A percentile compares a stretch with the other conserved stretches of the same genome.
Conservation (phyloP, 2,329 filamentous ascomycete genomes). For the Fusarium irregulare region DNA sequence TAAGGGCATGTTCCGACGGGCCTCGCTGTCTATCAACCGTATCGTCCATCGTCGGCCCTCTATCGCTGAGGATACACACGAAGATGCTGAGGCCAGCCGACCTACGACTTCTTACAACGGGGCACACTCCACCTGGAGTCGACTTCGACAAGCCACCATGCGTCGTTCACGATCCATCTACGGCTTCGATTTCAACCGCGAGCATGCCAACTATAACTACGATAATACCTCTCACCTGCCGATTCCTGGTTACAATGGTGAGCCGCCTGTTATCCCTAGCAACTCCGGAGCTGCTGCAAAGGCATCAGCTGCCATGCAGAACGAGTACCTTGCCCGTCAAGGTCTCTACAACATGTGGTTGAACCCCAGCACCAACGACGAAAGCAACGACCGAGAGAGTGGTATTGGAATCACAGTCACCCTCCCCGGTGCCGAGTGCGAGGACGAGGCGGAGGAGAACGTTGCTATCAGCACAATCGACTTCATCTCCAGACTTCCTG, state of each 20-base stretch:
- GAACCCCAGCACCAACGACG: slow-evolving; percentile 54
- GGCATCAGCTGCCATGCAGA: slow-evolving; percentile 69
- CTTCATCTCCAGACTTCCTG: slow-evolving; percentile 66
- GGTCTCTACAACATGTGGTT: slow-evolving; percentile 57
- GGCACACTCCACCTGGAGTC: slow-evolving; percentile 59
- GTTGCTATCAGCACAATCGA: slow-evolving; percentile 65
- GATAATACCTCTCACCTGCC: slow-evolving; percentile 51
- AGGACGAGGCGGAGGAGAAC: slow-evolving; percentile 50
- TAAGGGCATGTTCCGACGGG: slow-evolving; percentile 65
- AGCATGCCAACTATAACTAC: slow-evolving; percentile 38
- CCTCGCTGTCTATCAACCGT: slow-evolving; percentile 65
- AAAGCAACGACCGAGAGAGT: slow-evolving; percentile 69
- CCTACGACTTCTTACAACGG: slow-evolving; percentile 60
- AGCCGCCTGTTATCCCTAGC: slow-evolving; percentile 70
- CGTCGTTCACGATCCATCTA: slow-evolving; percentile 61
- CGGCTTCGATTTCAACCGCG: slow-evolving; percentile 53
- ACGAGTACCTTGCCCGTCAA: slow-evolving; percentile 58
- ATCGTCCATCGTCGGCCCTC: slow-evolving; percentile 64
- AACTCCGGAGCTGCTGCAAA: slow-evolving; percentile 71
- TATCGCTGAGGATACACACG: slow-evolving; percentile 47
- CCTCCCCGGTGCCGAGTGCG: slow-evolving; percentile 52
- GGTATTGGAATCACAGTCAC: slow-evolving; percentile 71
- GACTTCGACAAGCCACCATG: slow-evolving; percentile 63
- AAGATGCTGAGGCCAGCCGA: slow-evolving; percentile 41
- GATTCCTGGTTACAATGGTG: slow-evolving; percentile 62